These are phyloP conservation scores for Umbelopsis isabellina DNA, from an alignment of 192 early-diverging fungal genomes.

Conservation along the genomic window DNA sequence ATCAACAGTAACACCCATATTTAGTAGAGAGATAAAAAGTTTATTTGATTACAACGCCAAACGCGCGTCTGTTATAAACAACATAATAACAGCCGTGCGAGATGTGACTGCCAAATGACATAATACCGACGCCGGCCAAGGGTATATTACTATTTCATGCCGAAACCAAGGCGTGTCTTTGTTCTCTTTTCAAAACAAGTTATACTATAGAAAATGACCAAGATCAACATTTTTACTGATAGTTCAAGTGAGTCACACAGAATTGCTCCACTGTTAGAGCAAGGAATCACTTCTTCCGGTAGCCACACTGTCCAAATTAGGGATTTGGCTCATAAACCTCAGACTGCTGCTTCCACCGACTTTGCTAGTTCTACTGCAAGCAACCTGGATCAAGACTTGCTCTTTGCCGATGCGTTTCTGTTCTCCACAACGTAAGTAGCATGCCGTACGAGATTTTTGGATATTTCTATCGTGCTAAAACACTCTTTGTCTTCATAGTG, in stretches of 20 bases:
- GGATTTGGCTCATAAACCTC: not conserved
- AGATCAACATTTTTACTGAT: conserved; percentile 25
- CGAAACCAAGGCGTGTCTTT: not conserved
- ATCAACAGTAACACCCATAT: conserved; percentile 39
- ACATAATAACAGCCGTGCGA: not conserved
- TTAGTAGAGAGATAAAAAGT: conserved; percentile 23
- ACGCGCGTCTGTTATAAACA: not conserved
- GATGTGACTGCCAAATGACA: conserved; percentile 15
- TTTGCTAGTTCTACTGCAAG: not conserved
- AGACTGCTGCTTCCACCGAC: not conserved
- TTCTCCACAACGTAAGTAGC: conserved; percentile 25
- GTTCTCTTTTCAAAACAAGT: not conserved
- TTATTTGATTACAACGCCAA: not conserved
- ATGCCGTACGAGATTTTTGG: not conserved
- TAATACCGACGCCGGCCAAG: not conserved
- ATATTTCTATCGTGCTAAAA: too few relatives aligned
- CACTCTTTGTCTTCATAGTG: not conserved
- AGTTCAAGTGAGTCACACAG: conserved; percentile 3
- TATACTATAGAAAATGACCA: conserved; percentile 4
- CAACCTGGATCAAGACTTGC: conserved; percentile 15
- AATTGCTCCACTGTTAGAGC: conserved; percentile 5
- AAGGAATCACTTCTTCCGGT: not conserved
- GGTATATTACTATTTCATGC: too few relatives aligned
- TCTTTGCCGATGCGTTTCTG: conserved; percentile 5
- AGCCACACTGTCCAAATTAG: conserved; percentile 2